Percentiles rank a stretch among this genome's conserved stretches.
Conservation (phyloP, 768 basidiomycete genomes). For the Kwoniella bestiolae region DNA sequence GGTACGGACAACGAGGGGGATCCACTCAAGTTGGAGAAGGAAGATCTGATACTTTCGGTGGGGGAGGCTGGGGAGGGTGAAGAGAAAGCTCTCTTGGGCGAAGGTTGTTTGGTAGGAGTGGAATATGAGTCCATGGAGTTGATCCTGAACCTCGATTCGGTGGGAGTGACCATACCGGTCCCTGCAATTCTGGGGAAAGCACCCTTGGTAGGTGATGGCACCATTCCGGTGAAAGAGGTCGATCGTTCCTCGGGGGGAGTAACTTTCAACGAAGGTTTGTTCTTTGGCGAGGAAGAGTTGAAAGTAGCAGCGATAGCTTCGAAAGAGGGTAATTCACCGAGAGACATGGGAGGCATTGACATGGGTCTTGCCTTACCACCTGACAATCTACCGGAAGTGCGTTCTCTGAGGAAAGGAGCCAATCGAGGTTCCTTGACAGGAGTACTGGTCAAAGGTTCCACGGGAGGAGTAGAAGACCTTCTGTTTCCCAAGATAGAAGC, state of each 20-base stretch:
- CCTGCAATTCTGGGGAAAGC: slow-evolving; percentile 20
- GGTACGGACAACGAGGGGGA: slow-evolving; percentile 42
- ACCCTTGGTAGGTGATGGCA: slow-evolving; percentile 26
- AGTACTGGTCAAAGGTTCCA: slow-evolving; percentile 30
- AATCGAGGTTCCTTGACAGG: slow-evolving; percentile 33
- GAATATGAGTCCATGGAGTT: slow-evolving; percentile 14
- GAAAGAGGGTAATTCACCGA: slow-evolving; percentile 28
- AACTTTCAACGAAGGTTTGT: slow-evolving; percentile 30
- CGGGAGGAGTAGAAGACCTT: slow-evolving; percentile 33
- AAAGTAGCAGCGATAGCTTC: slow-evolving; percentile 19
- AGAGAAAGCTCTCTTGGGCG: slow-evolving; percentile 20
- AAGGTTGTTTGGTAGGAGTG: slow-evolving; percentile 12
- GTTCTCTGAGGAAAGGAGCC: slow-evolving; percentile 40
- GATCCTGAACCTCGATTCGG: slow-evolving; percentile 19
- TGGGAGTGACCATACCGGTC: slow-evolving; percentile 25
- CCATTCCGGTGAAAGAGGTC: slow-evolving; percentile 7
- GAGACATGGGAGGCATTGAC: slow-evolving; percentile 29
- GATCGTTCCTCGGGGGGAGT: slow-evolving; percentile 32
- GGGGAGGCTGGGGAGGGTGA: slow-evolving; percentile 33
- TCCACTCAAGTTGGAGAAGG: slow-evolving; percentile 17
- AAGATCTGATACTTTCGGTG: slow-evolving; percentile 32
- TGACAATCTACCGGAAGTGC: slow-evolving; percentile 36
- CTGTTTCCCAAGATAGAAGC: slow-evolving; percentile 25
- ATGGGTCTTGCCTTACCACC: slow-evolving; percentile 26
- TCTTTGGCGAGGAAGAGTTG: background rate